Evolutionary conservation across 192 early-diverging fungal genomes (phyloP).

Genomic region (Gryganskiella cystojenkinii): DNA sequence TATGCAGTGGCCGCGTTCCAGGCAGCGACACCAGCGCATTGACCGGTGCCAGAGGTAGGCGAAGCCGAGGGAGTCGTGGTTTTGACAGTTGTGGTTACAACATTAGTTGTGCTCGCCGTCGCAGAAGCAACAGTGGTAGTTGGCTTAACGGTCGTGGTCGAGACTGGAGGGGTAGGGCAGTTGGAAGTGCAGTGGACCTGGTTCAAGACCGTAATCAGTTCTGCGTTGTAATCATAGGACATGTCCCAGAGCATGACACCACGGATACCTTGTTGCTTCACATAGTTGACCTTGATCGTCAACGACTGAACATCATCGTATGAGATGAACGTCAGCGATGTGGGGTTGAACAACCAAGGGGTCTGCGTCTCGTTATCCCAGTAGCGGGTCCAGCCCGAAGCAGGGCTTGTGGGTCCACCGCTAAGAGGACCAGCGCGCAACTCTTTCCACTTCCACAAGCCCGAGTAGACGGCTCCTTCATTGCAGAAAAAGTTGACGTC

Average conservation of each 20-base stretch:
- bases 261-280: slow-evolving; percentile 56
- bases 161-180: slow-evolving; percentile 6
- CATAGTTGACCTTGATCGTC: slow-evolving; percentile 67
- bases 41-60: background rate
- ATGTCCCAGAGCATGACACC: slow-evolving; percentile 75
- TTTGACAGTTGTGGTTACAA: background rate
- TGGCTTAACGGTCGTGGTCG: background rate
- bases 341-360: slow-evolving; percentile 76
- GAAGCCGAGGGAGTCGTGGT: background rate
- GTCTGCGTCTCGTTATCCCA: slow-evolving; percentile 72
- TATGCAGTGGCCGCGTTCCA: slow-evolving; percentile 34
- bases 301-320: slow-evolving; percentile 81
- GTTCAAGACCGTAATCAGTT: slow-evolving; percentile 34
- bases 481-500: slow-evolving; percentile 62
- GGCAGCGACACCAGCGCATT: slow-evolving; percentile 30
- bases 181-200: slow-evolving; percentile 22
- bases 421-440: slow-evolving; percentile 57
- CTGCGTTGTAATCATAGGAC: slow-evolving; percentile 36
- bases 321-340: slow-evolving; percentile 69
- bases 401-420: slow-evolving; percentile 33
- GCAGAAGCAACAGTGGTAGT: background rate
- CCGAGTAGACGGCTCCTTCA: slow-evolving; percentile 52
- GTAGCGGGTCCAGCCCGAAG: slow-evolving; percentile 65
- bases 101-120: background rate
- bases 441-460: slow-evolving; percentile 74